Conservation (phyloP, 495 filamentous ascomycete species). For the Chaetomium tenue region DNA sequence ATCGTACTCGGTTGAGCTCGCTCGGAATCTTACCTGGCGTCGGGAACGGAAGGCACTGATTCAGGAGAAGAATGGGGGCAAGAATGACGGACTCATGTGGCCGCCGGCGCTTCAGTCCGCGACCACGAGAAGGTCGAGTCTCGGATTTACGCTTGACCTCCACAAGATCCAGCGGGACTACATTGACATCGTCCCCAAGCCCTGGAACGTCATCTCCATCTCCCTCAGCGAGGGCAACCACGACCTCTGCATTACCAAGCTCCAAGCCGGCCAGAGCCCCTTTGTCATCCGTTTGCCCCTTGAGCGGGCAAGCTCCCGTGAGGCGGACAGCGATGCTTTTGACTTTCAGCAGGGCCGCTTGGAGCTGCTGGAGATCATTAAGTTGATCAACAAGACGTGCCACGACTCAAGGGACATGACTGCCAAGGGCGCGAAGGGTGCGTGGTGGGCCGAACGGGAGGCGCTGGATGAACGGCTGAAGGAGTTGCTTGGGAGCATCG, state of each 20-base stretch:
- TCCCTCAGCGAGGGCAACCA: slow-evolving; percentile 73
- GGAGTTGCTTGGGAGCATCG: slow-evolving; percentile 78
- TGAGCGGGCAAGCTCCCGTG: slow-evolving; percentile 73
- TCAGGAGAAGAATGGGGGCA: slow-evolving; percentile 36
- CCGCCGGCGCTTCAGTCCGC: slow-evolving; percentile 30
- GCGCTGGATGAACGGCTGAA: slow-evolving; percentile 72
- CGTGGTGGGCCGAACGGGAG: slow-evolving; percentile 88
- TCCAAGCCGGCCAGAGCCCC: slow-evolving; percentile 68
- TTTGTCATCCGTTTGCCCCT: slow-evolving; percentile 85
- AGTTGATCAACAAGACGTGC: slow-evolving; percentile 72
- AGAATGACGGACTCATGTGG: slow-evolving; percentile 33
- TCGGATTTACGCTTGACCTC: slow-evolving; percentile 47
- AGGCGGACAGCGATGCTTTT: slow-evolving; percentile 76
- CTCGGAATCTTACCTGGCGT: slow-evolving; percentile 59
- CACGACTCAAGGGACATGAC: slow-evolving; percentile 53
- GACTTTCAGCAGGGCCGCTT: slow-evolving; percentile 72
- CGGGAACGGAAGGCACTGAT: slow-evolving; percentile 57
- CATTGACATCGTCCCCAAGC: slow-evolving; percentile 74
- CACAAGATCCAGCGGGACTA: slow-evolving; percentile 64
- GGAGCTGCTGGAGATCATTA: slow-evolving; percentile 80
- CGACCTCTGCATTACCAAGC: slow-evolving; percentile 79
- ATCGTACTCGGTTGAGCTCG: slow-evolving; percentile 60
- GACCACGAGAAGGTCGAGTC: slow-evolving; percentile 35
- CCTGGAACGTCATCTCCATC: slow-evolving; percentile 84
- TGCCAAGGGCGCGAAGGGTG: slow-evolving; percentile 61